Percentiles rank a stretch among this genome's conserved stretches.
Evolutionary conservation across 2,329 filamentous ascomycete species (phyloP).

Genomic region (Botrytis deweyae): DNA sequence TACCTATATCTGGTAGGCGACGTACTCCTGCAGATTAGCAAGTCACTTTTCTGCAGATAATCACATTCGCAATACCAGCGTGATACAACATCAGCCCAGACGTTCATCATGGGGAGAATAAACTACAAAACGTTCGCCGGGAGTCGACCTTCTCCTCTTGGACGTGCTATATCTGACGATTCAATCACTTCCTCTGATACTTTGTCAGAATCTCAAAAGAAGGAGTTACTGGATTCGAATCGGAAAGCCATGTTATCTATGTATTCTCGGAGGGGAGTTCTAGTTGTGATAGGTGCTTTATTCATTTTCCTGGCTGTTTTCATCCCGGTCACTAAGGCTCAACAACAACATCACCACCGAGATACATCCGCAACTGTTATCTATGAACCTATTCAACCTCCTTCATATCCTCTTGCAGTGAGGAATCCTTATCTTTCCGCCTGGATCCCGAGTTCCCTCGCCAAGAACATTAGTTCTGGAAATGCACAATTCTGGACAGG

Average conservation of each 20-base stretch:
- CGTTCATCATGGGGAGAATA: background rate
- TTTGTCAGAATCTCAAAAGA: background rate
- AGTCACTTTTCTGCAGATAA: conserved; percentile 3
- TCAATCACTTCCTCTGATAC: background rate
- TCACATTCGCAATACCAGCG: background rate
- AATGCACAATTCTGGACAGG: conserved; percentile 41
- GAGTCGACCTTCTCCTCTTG: background rate
- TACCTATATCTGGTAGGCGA: background rate
- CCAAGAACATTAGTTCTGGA: conserved; percentile 32
- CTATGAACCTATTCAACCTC: conserved; percentile 12
- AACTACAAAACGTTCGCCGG: conserved; percentile 9
- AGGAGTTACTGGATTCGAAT: background rate
- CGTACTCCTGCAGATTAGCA: background rate
- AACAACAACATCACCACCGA: conserved; percentile 4
- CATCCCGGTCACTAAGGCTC: conserved; percentile 2
- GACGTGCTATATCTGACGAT: background rate
- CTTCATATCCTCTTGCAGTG: conserved; percentile 21
- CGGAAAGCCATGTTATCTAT: background rate
- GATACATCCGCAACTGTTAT: background rate
- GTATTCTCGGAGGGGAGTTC: background rate
- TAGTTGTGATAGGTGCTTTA: background rate
- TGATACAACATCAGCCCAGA: background rate
- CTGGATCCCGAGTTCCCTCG: conserved; percentile 39
- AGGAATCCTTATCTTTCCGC: conserved; percentile 30
- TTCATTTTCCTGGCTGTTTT: background rate